A percentile compares a stretch with the other conserved stretches of the same genome.
Conservation (phyloP, 306 rosid genomes). For the Echinosophora koreensis region DNA sequence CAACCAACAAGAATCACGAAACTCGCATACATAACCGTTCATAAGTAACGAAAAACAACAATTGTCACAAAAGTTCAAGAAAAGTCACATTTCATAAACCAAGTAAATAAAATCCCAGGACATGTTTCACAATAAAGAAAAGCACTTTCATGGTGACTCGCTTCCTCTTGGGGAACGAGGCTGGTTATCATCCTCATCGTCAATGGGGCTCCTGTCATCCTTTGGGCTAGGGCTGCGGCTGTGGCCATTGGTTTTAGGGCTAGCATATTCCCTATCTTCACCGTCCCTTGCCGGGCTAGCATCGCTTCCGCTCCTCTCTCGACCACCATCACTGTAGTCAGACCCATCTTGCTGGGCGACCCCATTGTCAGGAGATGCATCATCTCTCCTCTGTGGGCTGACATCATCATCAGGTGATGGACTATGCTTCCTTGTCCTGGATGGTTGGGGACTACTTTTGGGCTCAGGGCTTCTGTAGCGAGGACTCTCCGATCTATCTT, state of each 20-base stretch:
- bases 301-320: slow-evolving; percentile 54
- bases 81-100: not conserved
- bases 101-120: not conserved
- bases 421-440: slow-evolving; percentile 54
- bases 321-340: slow-evolving; percentile 53
- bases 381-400: slow-evolving; percentile 52
- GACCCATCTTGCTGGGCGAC: slow-evolving; percentile 50
- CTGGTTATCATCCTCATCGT: slow-evolving; percentile 57
- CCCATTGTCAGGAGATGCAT: slow-evolving; percentile 57
- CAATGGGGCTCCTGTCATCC: slow-evolving; percentile 66
- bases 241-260: slow-evolving; percentile 55
- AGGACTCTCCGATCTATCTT: slow-evolving; percentile 57
- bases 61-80: not conserved
- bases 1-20: not conserved
- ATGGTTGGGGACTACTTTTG: slow-evolving; percentile 47
- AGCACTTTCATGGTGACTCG: slow-evolving; percentile 48
- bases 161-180: slow-evolving; percentile 61
- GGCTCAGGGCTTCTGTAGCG: slow-evolving; percentile 51
- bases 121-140: not conserved
- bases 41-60: not conserved
- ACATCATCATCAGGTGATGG: slow-evolving; percentile 54
- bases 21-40: not conserved
- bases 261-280: slow-evolving; percentile 34
- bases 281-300: slow-evolving; percentile 50
- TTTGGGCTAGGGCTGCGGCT: slow-evolving; percentile 55